Evolutionary conservation across 495 filamentous ascomycete genomes (phyloP).

Genomic region (Podospora anserina): DNA sequence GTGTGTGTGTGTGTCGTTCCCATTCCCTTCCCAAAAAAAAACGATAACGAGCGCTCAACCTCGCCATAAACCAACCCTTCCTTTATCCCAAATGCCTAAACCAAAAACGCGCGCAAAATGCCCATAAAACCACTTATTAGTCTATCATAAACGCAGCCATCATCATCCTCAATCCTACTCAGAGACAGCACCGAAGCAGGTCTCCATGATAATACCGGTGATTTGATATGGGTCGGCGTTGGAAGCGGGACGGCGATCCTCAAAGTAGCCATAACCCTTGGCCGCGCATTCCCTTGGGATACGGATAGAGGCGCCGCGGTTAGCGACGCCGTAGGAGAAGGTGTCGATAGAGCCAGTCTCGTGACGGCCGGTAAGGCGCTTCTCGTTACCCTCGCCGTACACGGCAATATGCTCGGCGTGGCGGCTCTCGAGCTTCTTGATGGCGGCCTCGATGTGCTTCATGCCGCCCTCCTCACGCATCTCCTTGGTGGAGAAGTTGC

Average conservation of each 20-base stretch:
- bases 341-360: constrained; percentile 91
- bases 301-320: constrained; percentile 87
- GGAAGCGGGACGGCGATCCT: constrained; percentile 90
- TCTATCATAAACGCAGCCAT: neutral
- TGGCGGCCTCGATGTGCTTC: constrained; percentile 78
- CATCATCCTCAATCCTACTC: neutral
- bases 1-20: neutral
- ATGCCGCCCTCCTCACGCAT: constrained; percentile 93
- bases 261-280: constrained; percentile 97
- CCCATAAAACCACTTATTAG: neutral
- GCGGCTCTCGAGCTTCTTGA: constrained; percentile 68
- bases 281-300: constrained; percentile 86
- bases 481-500: constrained; percentile 80
- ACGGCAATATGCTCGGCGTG: constrained; percentile 95
- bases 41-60: neutral
- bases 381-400: constrained; percentile 90
- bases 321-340: constrained; percentile 93
- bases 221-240: constrained; percentile 89
- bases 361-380: constrained; percentile 89
- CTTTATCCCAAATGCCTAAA: neutral
- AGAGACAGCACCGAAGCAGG: constrained; percentile 18
- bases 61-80: neutral
- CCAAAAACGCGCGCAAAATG: neutral
- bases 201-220: constrained; percentile 38
- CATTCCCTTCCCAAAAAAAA: neutral